Base-by-base conservation (phyloP, 2,329 filamentous ascomycete species). In the Fusarium oxysporum region DNA sequence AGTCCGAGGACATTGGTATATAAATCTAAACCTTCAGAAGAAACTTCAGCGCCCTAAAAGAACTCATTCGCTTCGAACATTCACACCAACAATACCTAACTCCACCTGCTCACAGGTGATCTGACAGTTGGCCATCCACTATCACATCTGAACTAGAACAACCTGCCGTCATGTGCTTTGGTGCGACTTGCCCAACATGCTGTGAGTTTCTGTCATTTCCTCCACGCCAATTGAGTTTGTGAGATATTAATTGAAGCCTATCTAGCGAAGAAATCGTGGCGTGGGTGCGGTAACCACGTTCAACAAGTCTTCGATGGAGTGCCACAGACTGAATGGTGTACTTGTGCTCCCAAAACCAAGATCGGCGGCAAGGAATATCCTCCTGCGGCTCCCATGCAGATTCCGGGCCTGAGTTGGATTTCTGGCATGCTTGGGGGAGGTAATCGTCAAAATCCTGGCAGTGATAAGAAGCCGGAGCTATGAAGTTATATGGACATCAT, bases 261-360 rank as follows among this genome's bases (percentile, higher is more conserved):
- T 23, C 19, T 21, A 87, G 86, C 83, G 33, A 86, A 85, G 77
- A 82, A 83, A 73, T 78, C 85, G 32, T 87, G 86, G 86, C 83
- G 85, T 68, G 86, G 86, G 68, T 87, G 85, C 79, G 85, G 86
- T 55, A 80, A 70, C 62, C 86, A 87, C 74, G 82, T 87, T 65
- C 80, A 83, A 13, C 77, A 81, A 19, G 85, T 85, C n/a, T 81
- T 87, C 48, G 72, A 79, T 37, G 80, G 82, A 62, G 79, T 87
- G 8, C 80, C 84, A 35, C 82, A 86, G 76, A 78, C 82, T 17
- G 76, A 86, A 48, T 86, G 85, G 85, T 87, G 86, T 78, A 83
- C 81, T 13, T 87, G 86, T 78, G 77, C 81, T 63, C 85, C 85
- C 37, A 82, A 80, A 70, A 81, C 84, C 60, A 82, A 81, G 54